Base-by-base conservation (phyloP, 208 protist species). In the Leishmania mexicana region DNA sequence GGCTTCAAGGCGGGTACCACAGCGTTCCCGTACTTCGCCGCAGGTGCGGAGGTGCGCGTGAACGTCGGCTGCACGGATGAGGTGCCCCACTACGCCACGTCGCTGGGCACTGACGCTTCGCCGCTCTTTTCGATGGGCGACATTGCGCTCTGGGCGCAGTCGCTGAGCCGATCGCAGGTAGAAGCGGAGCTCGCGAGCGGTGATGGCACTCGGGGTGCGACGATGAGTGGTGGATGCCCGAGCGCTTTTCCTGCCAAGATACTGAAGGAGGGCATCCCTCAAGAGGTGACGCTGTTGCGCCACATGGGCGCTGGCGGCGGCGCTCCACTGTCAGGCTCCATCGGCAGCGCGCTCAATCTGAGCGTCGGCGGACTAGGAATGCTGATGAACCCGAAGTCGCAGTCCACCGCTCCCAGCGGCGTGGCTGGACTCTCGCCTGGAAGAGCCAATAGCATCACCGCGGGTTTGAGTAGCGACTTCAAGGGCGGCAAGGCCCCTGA, bases 111-210 rank as follows among this genome's bases (percentile, higher is more conserved):
- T 31, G 83, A 93, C 49, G 64, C 81, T 1, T 85, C 86, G 31
- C 75, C 87, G 49, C 81, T 93, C 54, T 97, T 89, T 79, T 93
- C 91, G 28, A 90, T 96, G 77, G 87, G 95, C 17, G 87, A 90
- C 42, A 86, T 96, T 31, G 74, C 77, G 24, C 24, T 98, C 6
- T 98, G 92, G 92, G 91, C 90, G 38, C 85, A 93, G 57, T 89
- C 94, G 78, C 85, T 98, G 58, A 94, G 83, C 38, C 65, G 65
- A 31, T 73, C 85, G 6, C 91, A 98, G 82, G 90, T 98, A 45
- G 89, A 95, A 81, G 91, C 91, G 35, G 84, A 93, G 76, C 42
- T 93, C 19, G 92, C 90, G 24, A 78, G 64, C 71, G 57, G 53
- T n/a, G 81, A 85, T 68, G 45, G 75, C 75, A 51, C 84, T 51